Conservation (phyloP, 2,329 filamentous ascomycete genomes). For the Aspergillus sp. region DNA sequence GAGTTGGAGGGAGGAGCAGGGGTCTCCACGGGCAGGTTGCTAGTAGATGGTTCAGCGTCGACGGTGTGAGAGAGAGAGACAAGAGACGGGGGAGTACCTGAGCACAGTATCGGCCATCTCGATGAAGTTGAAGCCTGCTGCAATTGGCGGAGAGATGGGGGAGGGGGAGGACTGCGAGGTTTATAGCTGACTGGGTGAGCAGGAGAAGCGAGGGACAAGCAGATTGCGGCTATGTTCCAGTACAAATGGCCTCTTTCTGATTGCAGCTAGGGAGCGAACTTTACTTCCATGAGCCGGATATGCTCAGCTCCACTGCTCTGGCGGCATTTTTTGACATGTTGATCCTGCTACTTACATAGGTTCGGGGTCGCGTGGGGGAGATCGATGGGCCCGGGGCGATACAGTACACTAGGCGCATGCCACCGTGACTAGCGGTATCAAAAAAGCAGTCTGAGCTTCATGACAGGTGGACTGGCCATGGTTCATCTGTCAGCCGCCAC, state of each 20-base stretch:
- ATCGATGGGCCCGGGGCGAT: too few species aligned
- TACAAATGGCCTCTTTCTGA: slow-evolving; percentile 4
- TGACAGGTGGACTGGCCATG: too few species aligned
- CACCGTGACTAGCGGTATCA: too few species aligned
- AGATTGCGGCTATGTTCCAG: slow-evolving; percentile 2
- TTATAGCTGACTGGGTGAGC: neutral
- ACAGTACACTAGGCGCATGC: too few species aligned
- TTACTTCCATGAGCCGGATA: neutral
- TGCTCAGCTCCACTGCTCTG: neutral
- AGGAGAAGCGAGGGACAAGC: neutral
- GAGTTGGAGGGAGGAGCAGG: slow-evolving; percentile 3
- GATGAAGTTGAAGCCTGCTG: neutral
- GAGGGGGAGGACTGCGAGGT: neutral
- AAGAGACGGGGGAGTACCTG: neutral
- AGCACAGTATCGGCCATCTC: neutral
- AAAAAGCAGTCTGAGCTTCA: too few species aligned
- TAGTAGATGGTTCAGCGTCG: neutral
- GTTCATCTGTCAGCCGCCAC: too few species aligned
- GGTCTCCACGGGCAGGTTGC: neutral
- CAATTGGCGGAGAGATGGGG: neutral
- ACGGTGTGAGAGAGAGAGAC: neutral
- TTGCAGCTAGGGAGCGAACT: slow-evolving; percentile 1
- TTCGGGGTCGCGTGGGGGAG: too few species aligned
- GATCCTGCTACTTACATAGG: too few species aligned
- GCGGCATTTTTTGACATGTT: neutral